A percentile compares a stretch with the other conserved stretches of the same genome.
These are phyloP conservation scores for Lentinula guzmanii DNA, from an alignment of 768 basidiomycete genomes.

Conservation along the genomic window DNA sequence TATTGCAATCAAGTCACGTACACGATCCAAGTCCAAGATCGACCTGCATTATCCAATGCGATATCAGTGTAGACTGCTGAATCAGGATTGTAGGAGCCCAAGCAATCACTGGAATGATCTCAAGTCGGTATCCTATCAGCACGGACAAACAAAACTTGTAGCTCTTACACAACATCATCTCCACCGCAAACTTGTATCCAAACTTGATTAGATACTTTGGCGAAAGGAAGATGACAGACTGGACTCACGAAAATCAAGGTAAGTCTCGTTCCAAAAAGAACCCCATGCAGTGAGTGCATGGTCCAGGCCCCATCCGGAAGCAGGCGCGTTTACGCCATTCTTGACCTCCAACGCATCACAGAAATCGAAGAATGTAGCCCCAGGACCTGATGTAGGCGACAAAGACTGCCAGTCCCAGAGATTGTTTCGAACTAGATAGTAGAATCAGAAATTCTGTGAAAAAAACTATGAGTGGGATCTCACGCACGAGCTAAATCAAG, in stretches of 20 bases:
- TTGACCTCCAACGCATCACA: conserved; percentile 44
- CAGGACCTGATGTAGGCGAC: conserved; percentile 28
- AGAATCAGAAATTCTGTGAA: neutral
- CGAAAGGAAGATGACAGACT: neutral
- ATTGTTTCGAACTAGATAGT: conserved; percentile 18
- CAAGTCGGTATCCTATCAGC: neutral
- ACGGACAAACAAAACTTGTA: neutral
- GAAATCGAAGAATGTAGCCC: conserved; percentile 32
- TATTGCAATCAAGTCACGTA: conserved; percentile 17
- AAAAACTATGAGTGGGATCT: neutral
- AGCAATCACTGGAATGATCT: conserved; percentile 24
- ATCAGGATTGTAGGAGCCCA: conserved; percentile 36
- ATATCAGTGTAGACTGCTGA: conserved; percentile 47
- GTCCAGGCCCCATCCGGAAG: conserved; percentile 37
- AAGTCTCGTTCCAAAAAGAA: conserved; percentile 32
- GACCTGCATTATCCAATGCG: conserved; percentile 43
- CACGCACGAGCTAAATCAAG: conserved; percentile 2
- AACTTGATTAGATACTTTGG: neutral
- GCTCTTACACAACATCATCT: conserved; percentile 39
- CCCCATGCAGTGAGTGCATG: conserved; percentile 40
- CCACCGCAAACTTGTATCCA: conserved; percentile 43
- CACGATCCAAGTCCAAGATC: conserved; percentile 76
- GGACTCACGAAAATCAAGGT: conserved; percentile 10
- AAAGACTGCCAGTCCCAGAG: conserved; percentile 45
- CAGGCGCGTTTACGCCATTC: conserved; percentile 29